Evolutionary conservation across 2,329 filamentous ascomycete species (phyloP).

Genomic region (Cladosporium sp.): DNA sequence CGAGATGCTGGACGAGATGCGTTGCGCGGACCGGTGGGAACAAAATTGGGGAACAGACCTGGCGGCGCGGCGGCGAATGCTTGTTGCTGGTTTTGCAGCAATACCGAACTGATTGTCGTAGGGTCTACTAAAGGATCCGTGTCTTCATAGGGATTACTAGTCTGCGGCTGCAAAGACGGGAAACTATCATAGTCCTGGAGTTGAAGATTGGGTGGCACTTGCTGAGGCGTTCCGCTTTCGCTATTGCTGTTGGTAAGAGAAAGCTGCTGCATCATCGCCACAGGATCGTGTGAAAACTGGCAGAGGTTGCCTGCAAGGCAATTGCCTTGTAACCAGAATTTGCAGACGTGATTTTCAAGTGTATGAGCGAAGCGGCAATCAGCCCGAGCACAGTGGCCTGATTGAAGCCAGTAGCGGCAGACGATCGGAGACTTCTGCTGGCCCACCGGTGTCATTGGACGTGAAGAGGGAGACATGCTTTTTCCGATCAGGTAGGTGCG

Average conservation of each 20-base stretch:
- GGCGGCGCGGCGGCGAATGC: conserved; percentile 51
- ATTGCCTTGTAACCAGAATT: conserved; percentile 97
- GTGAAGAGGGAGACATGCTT: conserved; percentile 68
- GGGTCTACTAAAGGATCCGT: conserved; percentile 31
- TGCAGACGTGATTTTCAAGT: conserved; percentile 93
- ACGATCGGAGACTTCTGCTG: conserved; percentile 81
- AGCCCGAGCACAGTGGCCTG: conserved; percentile 88
- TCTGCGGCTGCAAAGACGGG: conserved; percentile 60
- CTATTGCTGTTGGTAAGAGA: conserved; percentile 52
- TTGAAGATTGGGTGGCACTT: conserved; percentile 65
- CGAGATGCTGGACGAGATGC: conserved; percentile 69
- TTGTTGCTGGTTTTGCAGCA: conserved; percentile 32
- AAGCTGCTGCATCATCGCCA: conserved; percentile 77
- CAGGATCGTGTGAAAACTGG: conserved; percentile 94
- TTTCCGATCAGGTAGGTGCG: conserved; percentile 76
- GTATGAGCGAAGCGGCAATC: conserved; percentile 98
- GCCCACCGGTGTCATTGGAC: conserved; percentile 71
- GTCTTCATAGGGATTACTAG: conserved; percentile 41
- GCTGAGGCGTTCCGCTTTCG: conserved; percentile 60
- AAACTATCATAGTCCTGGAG: conserved; percentile 83
- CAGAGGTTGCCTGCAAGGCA: conserved; percentile 91
- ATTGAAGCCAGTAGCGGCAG: conserved; percentile 95
- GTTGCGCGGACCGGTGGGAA: conserved; percentile 40
- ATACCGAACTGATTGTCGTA: conserved; percentile 40
- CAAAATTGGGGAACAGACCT: conserved; percentile 61